These are phyloP conservation scores for Nemania diffusa DNA, from an alignment of 2,329 filamentous ascomycete genomes.

Conservation along the genomic window DNA sequence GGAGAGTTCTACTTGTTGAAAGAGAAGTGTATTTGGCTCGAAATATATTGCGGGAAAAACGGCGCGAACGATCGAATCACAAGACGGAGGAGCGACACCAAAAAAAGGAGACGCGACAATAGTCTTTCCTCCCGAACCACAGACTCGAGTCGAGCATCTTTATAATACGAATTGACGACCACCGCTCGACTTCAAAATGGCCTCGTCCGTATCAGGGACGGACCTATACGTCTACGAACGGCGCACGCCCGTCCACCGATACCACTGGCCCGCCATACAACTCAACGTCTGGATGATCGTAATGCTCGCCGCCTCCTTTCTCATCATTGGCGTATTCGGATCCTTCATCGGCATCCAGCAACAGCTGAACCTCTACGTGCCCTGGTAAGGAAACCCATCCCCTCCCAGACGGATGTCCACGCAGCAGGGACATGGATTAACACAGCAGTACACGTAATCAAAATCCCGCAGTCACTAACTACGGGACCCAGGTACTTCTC, in stretches of 20 bases:
- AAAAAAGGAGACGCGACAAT: neutral
- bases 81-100: neutral
- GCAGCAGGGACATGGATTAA: neutral
- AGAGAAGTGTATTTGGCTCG: neutral
- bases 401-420: neutral
- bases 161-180: neutral
- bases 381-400: slow-evolving; percentile 63
- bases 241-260: slow-evolving; percentile 62
- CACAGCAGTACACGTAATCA: neutral
- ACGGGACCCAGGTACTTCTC: slow-evolving; percentile 68
- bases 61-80: too few species aligned
- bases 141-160: neutral
- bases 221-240: slow-evolving; percentile 58
- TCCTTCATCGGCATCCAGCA: slow-evolving; percentile 69
- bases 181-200: slow-evolving; percentile 44
- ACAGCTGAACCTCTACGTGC: slow-evolving; percentile 63
- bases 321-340: slow-evolving; percentile 70
- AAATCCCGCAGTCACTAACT: neutral
- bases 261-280: slow-evolving; percentile 75
- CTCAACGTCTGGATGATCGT: slow-evolving; percentile 75
- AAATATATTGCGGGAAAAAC: neutral
- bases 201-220: slow-evolving; percentile 52
- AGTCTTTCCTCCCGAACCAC: neutral
- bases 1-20: neutral
- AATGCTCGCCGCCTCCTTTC: slow-evolving; percentile 68